Evolutionary conservation across 1,139 yeast genomes (phyloP), one percentile per base, ranked within the genome.

Genomic region (Hemisphaericaspora subhashii): DNA sequence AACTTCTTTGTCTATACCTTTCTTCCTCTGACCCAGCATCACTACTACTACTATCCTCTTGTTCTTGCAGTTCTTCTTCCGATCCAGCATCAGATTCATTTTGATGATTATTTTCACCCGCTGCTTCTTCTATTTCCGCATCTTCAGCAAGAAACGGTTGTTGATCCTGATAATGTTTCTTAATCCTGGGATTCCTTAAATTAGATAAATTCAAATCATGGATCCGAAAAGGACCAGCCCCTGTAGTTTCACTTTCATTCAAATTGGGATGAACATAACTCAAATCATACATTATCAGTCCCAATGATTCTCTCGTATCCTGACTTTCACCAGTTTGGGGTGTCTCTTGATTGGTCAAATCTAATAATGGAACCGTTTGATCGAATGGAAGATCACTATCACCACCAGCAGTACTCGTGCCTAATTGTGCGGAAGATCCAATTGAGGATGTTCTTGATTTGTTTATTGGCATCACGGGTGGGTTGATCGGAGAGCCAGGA

Each of bases 341-440:
- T 9, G 10, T 18, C 3, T 32, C 17, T 40, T n/a, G 21, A 16
- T n/a, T 18, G 9, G 74, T 65, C 35, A 55, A 48, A 13, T 56
- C 53, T 14, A 72, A 54, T 20, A 72, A 53, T 9, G 77, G 77
- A 21, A 69, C 54, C 2, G 68, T 64, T 46, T 64, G 73, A 16
- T 70, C 75, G 15, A 64, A 44, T 1, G 66, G 66, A 3, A 53
- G 23, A 31, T 58, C 57, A 20, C 45, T 38, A 4, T 48, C 45
- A 2, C 65, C 56, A 3, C 43, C 43, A 5, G 45, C 35, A 26
- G 70, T 66, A 3, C 58, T 47, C 5, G 8, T 4, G 10, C 11
- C 12, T 2, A n/a, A 21, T 17, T 14, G 4, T 3, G 23, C 5
- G 15, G 23, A 6, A 10, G 32, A 17, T 8, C 32, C 15, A 3